These are phyloP conservation scores for Tritrichomonas foetus DNA, from an alignment of 208 protist genomes.

Conservation along the genomic window DNA sequence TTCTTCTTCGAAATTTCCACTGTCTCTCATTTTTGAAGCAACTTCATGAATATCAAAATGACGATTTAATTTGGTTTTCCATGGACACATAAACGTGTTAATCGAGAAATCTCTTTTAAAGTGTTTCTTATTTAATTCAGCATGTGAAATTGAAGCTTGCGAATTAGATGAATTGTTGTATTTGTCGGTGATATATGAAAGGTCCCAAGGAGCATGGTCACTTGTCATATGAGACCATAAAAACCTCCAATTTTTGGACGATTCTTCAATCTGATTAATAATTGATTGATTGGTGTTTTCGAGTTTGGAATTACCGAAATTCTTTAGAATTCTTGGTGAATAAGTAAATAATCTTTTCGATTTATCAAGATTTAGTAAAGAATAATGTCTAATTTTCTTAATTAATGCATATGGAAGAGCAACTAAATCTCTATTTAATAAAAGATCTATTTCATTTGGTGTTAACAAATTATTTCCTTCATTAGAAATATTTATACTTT, in stretches of 20 bases:
- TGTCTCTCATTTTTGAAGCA: neutral
- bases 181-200: too few relatives aligned
- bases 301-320: neutral
- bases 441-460: too few relatives aligned
- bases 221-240: conserved; percentile 30
- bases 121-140: neutral
- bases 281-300: neutral
- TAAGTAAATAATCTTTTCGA: neutral
- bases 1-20: neutral
- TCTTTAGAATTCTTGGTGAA: neutral
- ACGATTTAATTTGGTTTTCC: neutral
- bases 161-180: too few relatives aligned
- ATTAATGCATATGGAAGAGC: too few relatives aligned
- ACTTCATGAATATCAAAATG: neutral
- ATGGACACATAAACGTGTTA: neutral
- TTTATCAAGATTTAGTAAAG: neutral
- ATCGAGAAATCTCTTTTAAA: neutral
- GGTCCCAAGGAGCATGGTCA: neutral
- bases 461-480: too few relatives aligned
- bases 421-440: too few relatives aligned
- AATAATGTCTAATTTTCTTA: too few relatives aligned
- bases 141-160: neutral
- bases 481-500: too few relatives aligned
- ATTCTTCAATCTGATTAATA: neutral
- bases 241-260: neutral